Base-by-base conservation (phyloP, 371 early-diverging fungal genomes). In the Mortierella sp. region DNA sequence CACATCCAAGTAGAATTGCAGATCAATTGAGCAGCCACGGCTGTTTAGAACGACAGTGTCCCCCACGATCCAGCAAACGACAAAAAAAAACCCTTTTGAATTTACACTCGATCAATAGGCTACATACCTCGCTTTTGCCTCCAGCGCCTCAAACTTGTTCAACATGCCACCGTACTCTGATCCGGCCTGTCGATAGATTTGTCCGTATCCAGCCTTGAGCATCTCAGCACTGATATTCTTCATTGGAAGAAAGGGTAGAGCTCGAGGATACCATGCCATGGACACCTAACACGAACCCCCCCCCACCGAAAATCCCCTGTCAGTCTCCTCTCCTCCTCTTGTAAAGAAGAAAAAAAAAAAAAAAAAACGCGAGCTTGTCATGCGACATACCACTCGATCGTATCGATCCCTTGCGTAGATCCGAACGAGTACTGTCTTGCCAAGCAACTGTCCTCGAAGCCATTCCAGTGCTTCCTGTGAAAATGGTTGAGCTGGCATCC, bases 201-300 rank as follows among this genome's bases (percentile, higher is more conserved):
- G 84, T 21, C 91, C 93, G 58, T 84, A 71, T 5, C 94, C 94
- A 18, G 71, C 69, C 64, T 83, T 78, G 7, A 92, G 66, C 90
- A 94, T 88, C 58, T 90, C 88, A 1, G 84, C 58, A 38, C 91
- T 89, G 12, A 94, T 86, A 69, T 94, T 91, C 80, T 83, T 61
- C 67, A 42, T 71, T 45, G 81, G 58, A 57, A 65, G 64, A 49
- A 85, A 64, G 72, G 85, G 38, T 69, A 87, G 23, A 61, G 31
- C 72, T 21, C 65, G 34, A 24, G 87, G 83, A 7, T 83, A 81
- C 76, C 83, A 88, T 7, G 87, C 90, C 87, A 91, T 88, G 2
- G 82, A 86, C 7, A 92, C 86, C 87, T 87, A 54, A 1, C 16
- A 19, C 34, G 34, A n/a, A n/a, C n/a, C n/a, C n/a, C 24, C 9